phyloP scores from a whole-genome alignment of 2,329 filamentous ascomycete genomes.

The Aspergillus japonicus region DNA sequence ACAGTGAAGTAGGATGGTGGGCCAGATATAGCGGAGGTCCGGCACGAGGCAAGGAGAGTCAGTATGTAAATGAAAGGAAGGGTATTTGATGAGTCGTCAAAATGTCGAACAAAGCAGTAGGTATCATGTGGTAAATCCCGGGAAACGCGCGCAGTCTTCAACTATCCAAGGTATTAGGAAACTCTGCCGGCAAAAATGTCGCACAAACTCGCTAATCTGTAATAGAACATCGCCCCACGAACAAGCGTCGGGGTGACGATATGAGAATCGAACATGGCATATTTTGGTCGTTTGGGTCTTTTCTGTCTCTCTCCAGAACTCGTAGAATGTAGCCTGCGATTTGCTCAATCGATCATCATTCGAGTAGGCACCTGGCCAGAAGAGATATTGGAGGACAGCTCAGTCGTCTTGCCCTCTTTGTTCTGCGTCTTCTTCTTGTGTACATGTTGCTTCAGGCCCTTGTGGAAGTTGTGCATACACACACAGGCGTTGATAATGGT shows the following conservation, averaged over 20 bases:
- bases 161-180: constrained; percentile 12
- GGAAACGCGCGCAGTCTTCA: constrained; percentile 20
- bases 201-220: constrained; percentile 11
- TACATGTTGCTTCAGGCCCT: constrained; percentile 85
- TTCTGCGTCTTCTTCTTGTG: constrained; percentile 57
- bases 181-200: constrained; percentile 7
- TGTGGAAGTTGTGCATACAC: constrained; percentile 87
- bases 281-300: constrained; percentile 1
- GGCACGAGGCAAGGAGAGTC: background rate
- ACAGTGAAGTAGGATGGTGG: constrained; percentile 2
- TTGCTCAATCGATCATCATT: constrained; percentile 47
- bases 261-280: background rate
- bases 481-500: constrained; percentile 85
- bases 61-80: constrained; percentile 9
- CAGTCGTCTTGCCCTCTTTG: constrained; percentile 47
- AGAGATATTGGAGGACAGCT: constrained; percentile 38
- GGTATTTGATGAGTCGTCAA: constrained; percentile 16
- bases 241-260: constrained; percentile 1
- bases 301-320: background rate
- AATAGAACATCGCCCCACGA: constrained; percentile 13
- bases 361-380: constrained; percentile 38
- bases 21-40: constrained; percentile 4
- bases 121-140: constrained; percentile 32
- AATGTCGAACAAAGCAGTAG: constrained; percentile 25
- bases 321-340: constrained; percentile 12